Evolutionary conservation across 1,284 basidiomycete species (phyloP).

Genomic region (Serendipita sp.): DNA sequence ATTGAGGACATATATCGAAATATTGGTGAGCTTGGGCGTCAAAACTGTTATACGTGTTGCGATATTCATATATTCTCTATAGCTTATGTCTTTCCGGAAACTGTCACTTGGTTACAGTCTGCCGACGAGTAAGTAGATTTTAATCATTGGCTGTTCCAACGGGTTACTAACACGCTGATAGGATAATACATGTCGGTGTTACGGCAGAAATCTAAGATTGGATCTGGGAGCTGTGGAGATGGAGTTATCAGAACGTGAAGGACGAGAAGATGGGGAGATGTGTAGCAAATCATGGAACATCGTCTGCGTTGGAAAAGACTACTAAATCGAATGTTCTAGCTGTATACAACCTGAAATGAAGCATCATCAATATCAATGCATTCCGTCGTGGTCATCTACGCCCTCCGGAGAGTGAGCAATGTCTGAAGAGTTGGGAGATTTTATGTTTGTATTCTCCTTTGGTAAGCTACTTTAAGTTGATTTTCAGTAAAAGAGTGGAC

Average conservation of each 20-base stretch:
- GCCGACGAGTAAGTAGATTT: conserved; percentile 23
- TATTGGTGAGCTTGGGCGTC: conserved; percentile 24
- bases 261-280: too few species aligned
- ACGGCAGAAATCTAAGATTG: conserved; percentile 16
- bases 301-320: too few species aligned
- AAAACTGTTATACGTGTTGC: neutral
- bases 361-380: too few species aligned
- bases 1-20: conserved; percentile 45
- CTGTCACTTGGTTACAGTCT: conserved; percentile 37
- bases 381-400: too few species aligned
- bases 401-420: too few species aligned
- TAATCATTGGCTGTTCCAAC: neutral
- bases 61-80: conserved; percentile 6
- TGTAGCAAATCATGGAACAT: too few species aligned
- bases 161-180: conserved; percentile 13
- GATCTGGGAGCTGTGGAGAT: too few species aligned
- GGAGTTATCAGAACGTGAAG: too few species aligned
- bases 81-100: conserved; percentile 45
- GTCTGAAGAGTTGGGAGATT: neutral
- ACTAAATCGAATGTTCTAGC: too few species aligned
- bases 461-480: neutral
- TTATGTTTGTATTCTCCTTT: neutral
- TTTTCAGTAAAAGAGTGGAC: neutral
- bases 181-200: conserved; percentile 19
- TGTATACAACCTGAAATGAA: too few species aligned